Evolutionary conservation across 805 yeast species (phyloP), one percentile per base, ranked within the genome.

Genomic region (Candida xiaguanensis): DNA sequence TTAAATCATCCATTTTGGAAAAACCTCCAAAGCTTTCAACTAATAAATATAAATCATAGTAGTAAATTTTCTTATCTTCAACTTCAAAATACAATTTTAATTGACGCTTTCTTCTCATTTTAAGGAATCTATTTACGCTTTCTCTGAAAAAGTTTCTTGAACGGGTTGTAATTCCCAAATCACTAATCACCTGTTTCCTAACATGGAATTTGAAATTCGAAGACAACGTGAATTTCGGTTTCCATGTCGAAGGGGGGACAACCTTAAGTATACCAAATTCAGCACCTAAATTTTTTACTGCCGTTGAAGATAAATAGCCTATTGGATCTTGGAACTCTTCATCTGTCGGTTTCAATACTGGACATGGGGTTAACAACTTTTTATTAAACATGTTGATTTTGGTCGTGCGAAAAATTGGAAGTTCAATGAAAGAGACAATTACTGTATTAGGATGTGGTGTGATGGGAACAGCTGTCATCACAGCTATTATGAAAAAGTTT

Each of bases 391-490:
- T 7, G 8, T 11, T 20, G 12, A 31, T 23, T 24, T 23, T 19
- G n/a, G 36, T 34, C 36, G 36, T 34, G 36, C 23, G 16, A 9
- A 12, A 31, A 27, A 27, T 8, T 12, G 8, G 4, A 28, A n/a
- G n/a, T n/a, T 8, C 27, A 24, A 53, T 58, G 60, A 43, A 56
- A 34, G 50, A 58, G 6, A 82, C 87, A 3, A 65, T 91, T 38
- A 75, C 90, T 13, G 80, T 93, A 22, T 72, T 93, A 39, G 99
- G 97, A 25, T 80, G 95, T 53, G 99, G 99, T 44, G 89, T 85
- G 40, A 86, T 93, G 88, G 98, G 98, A 43, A 83, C 91, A 13
- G 96, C 98, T 8, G 86, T 93, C 34, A 74, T 87, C 23, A 73
- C 86, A 9, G 95, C 98, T 8, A 78, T 85, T 33, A 65, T 86